These are phyloP conservation scores for Sindora glabra DNA, from an alignment of 306 rosid genomes.

Conservation along the genomic window DNA sequence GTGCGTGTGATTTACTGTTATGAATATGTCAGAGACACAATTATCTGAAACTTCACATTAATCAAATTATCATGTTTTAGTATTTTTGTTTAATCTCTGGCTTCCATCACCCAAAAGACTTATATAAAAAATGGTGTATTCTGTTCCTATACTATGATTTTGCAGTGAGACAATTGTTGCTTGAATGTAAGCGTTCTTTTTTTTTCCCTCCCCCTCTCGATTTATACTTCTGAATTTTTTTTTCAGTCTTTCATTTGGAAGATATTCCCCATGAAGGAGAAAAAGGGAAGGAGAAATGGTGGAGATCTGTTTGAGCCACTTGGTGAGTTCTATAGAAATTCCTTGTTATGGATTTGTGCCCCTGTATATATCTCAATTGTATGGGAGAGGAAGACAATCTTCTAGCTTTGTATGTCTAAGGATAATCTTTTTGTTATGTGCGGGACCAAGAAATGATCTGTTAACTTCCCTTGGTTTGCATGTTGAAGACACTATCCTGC, in stretches of 20 bases:
- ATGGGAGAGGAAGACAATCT: conserved; percentile 8
- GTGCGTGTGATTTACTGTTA: no score
- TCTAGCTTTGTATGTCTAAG: conserved; percentile 5
- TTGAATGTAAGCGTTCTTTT: not conserved
- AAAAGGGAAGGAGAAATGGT: conserved; percentile 36
- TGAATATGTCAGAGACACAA: no score
- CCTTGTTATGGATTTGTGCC: not conserved
- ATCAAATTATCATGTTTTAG: no score
- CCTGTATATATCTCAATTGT: not conserved
- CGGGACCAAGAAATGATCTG: conserved; percentile 7
- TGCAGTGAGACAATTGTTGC: no score
- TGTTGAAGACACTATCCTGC: conserved; percentile 7
- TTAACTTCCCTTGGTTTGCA: conserved; percentile 1
- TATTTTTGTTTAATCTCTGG: no score
- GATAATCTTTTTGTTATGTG: conserved; percentile 13
- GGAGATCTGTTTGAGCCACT: conserved; percentile 35
- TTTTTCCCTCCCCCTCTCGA: no score
- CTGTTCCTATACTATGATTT: no score
- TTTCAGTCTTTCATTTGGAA: conserved; percentile 73
- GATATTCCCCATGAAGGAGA: conserved; percentile 53
- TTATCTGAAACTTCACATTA: no score
- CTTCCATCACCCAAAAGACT: no score
- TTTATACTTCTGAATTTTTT: conserved; percentile 1
- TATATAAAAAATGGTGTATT: no score
- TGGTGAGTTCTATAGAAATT: conserved; percentile 52